Base-by-base conservation (phyloP, 768 basidiomycete genomes). In the Candolleomyces aberdarensis region DNA sequence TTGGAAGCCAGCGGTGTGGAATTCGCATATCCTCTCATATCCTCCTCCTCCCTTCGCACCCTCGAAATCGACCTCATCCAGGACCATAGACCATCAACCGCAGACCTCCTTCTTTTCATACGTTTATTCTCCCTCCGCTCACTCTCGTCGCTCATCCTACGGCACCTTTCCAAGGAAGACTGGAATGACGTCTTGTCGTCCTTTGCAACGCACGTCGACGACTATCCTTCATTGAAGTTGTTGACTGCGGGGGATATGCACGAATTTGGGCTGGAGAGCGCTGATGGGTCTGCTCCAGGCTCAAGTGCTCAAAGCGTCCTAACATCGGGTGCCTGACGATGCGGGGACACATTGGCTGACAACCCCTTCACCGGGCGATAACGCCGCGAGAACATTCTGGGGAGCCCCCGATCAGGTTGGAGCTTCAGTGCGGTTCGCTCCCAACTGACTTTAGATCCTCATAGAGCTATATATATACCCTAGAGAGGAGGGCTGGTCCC, bases 51-150 rank as follows among this genome's bases (percentile, higher is more conserved):
- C 4, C 66, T 75, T 0, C 63, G 64, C 29, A 67, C 63, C 22
- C 57, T 75, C 15, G 61, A 66, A 26, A 40, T 75, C 39, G 67
- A 67, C n/a, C 52, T 68, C 56, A 54, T 56, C 19, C 59, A 39
- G 20, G 54, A 52, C 43, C 40, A 7, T 6, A 46, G 29, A 57
- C 48, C 36, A n/a, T 54, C 44, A 19, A 41, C 62, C n/a, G 58
- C 64, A 41, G 63, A 67, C 52, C 64, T 66, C 6, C 64, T 64
- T n/a, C 60, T 57, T 17, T 73, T 75, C 56, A 46, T 75, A 3
- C 59, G 62, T 1, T 50, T 70, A 19, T 72, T 70, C 58, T 32
- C 59, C 9, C 61, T 74, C 14, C 66, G 65, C 1, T 64, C 66
- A 6, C 48, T 64, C 8, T 41, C 26, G 5, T 56, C 48, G 13